Base-by-base conservation (phyloP, 129 eudicot genomes). In the Flaveria ramosissima region DNA sequence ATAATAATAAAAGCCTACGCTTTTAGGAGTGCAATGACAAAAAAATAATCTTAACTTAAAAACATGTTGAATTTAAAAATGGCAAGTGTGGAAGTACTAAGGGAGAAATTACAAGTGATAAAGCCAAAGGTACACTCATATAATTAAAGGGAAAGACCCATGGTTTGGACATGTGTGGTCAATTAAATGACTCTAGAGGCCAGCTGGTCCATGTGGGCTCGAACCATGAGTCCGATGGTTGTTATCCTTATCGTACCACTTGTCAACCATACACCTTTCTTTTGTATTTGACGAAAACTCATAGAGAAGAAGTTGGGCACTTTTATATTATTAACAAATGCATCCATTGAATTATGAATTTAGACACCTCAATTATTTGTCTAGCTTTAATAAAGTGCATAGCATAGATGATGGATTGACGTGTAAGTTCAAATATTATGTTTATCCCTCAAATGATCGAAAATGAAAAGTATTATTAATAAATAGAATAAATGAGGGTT, bases 241-340 rank as follows among this genome's bases (percentile, higher is more conserved):
- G 42, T 3, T 45, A 32, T 76, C 23, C 13, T 78, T 45, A 63
- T 41, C 70, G 70, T 11, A 70, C 77, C 72, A 78, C 19, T 78
- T 71, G 77, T 47, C 55, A 21, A 78, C 63, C 77, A 47, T 47
- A 59, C 57, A 72, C 78, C 68, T 23, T 24, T 51, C 46, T 71
- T 78, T 78, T 71, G 65, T 71, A 59, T 78, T 39, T 56, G 39
- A 61, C 42, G 68, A 61, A 61, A 11, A 61, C 4, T 61, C 27
- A 61, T 24, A 27, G 27, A 60, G n/a, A 60, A 60, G 27, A 61
- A 13, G 67, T 12, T 61, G 39, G 13, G 11, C 4, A 0, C 1
- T 61, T 61, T 61, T 7, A 4, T n/a, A 17, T 23, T 61, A 24
- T 23, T 23, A 4, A 61, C 9, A 26, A 61, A 61, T 15, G 13